Percentiles rank a stretch among this genome's conserved stretches.
phyloP scores from a whole-genome alignment of 129 eudicot species.

The Ambrosia artemisiifolia region DNA sequence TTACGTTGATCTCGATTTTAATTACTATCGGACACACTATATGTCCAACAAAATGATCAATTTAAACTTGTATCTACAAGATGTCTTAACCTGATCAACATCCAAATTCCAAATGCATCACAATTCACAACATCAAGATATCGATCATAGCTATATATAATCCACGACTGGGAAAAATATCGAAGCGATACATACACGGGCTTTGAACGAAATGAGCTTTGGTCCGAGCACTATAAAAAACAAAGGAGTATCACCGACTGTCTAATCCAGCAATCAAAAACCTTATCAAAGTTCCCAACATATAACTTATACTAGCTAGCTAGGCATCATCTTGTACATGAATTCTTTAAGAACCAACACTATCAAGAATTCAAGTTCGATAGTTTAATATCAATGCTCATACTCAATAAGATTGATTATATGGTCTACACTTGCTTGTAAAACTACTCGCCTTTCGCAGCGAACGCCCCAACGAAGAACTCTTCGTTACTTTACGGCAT shows the following conservation, averaged over 20 bases:
- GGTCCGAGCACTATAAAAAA: background rate
- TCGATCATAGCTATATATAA: background rate
- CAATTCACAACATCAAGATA: background rate
- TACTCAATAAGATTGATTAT: constrained; percentile 24
- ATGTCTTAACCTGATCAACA: background rate
- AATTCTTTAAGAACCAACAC: background rate
- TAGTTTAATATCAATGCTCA: background rate
- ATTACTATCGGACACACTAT: too few species aligned
- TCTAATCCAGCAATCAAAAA: background rate
- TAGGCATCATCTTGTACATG: background rate
- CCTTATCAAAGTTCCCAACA: constrained; percentile 1
- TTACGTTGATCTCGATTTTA: too few species aligned
- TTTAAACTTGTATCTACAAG: background rate
- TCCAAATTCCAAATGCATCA: background rate
- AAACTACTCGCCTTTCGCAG: constrained; percentile 37
- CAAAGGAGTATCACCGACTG: too few species aligned
- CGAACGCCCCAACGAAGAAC: constrained; percentile 46
- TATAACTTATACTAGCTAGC: background rate
- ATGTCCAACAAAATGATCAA: too few species aligned
- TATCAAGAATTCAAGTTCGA: background rate
- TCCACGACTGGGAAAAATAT: background rate
- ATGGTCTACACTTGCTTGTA: constrained; percentile 42
- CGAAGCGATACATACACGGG: background rate
- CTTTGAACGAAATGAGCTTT: background rate
- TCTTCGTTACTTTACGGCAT: constrained; percentile 37